Evolutionary conservation across 1,284 basidiomycete species (phyloP).

Genomic region (Cutaneotrichosporon dermatis): DNA sequence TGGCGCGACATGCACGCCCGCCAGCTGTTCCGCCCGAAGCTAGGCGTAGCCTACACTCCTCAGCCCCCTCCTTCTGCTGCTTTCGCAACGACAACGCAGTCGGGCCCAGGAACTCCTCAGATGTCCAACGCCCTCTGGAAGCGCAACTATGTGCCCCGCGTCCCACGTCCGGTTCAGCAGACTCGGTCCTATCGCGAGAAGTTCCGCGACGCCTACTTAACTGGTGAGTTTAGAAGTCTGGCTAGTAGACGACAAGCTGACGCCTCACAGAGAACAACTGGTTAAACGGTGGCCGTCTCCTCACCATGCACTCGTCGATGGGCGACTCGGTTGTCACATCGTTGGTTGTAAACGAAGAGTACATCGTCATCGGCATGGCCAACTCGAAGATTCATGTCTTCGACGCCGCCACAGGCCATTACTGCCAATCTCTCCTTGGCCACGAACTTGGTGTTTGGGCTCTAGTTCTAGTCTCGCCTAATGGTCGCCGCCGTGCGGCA

Average conservation of each 20-base stretch:
- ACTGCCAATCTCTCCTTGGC: slow-evolving; percentile 71
- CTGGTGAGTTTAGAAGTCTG: neutral
- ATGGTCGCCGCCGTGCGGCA: neutral
- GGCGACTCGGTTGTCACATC: slow-evolving; percentile 79
- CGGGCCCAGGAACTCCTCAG: neutral
- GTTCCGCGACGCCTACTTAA: slow-evolving; percentile 21
- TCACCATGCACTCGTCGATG: slow-evolving; percentile 66
- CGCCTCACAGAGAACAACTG: slow-evolving; percentile 74
- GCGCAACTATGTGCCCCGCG: neutral
- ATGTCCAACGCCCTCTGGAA: neutral
- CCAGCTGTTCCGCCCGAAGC: slow-evolving; percentile 53
- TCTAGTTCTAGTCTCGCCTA: slow-evolving; percentile 61
- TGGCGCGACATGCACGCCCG: slow-evolving; percentile 76
- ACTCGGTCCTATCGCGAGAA: slow-evolving; percentile 14
- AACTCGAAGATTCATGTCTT: slow-evolving; percentile 86
- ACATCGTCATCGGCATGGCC: slow-evolving; percentile 85
- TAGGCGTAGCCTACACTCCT: slow-evolving; percentile 1
- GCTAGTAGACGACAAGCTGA: slow-evolving; percentile 51
- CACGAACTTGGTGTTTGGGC: slow-evolving; percentile 92
- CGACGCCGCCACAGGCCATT: slow-evolving; percentile 71
- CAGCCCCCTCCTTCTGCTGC: slow-evolving; percentile 13
- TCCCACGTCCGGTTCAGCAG: slow-evolving; percentile 7
- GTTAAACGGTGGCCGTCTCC: slow-evolving; percentile 71
- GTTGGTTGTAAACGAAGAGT: slow-evolving; percentile 75
- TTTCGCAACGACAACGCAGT: neutral